These are phyloP conservation scores for barley (Hordeum vulgare) DNA, from an alignment of 176 grass and related monocot genomes.

Conservation along the genomic window DNA sequence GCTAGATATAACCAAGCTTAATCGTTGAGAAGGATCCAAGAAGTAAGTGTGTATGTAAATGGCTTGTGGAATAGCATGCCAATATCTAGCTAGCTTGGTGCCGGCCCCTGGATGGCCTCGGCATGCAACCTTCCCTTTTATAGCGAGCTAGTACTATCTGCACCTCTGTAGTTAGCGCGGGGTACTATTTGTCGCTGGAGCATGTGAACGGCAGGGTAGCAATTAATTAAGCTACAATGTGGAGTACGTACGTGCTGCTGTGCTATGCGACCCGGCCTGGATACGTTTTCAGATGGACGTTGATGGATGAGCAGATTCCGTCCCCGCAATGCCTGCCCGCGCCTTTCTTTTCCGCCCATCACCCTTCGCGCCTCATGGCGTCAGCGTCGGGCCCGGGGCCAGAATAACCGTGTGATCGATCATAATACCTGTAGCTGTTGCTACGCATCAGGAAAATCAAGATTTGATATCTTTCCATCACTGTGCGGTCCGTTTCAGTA, in stretches of 20 bases:
- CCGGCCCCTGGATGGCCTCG: not conserved
- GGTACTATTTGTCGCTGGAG: not conserved
- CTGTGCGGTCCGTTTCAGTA: not conserved
- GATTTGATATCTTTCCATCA: not conserved
- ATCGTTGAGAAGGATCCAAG: not conserved
- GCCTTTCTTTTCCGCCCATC: not conserved
- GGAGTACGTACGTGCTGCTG: not conserved
- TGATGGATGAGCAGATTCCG: not conserved
- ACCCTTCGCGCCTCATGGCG: not conserved
- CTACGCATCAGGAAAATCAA: not conserved
- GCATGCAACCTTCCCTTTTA: too few relatives aligned
- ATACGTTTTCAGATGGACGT: slow-evolving; percentile 4
- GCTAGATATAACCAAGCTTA: not conserved
- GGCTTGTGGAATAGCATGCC: not conserved
- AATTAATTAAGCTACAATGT: not conserved
- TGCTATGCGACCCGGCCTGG: not conserved
- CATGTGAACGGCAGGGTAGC: not conserved
- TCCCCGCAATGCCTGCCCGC: not conserved
- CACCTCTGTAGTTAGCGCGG: too few relatives aligned
- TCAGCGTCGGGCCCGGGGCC: not conserved
- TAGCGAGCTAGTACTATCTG: too few relatives aligned
- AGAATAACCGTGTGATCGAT: not conserved
- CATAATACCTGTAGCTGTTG: not conserved
- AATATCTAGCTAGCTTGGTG: not conserved
- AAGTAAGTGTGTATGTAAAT: not conserved